These are phyloP conservation scores for Cordyceps cicadae DNA, from an alignment of 2,329 filamentous ascomycete species.

Conservation along the genomic window DNA sequence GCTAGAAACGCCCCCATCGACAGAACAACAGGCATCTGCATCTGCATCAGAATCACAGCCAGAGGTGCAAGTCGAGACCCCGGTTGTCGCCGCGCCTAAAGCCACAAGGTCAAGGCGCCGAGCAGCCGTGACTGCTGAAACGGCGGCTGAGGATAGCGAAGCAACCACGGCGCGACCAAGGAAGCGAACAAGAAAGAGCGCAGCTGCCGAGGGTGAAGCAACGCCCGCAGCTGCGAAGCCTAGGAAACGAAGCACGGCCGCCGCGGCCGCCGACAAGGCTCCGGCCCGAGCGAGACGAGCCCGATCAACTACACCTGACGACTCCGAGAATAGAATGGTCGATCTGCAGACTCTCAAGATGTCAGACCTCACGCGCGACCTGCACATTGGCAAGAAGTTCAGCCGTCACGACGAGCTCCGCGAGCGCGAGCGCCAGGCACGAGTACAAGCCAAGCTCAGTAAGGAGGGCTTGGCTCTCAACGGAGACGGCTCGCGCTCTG, in stretches of 20 bases:
- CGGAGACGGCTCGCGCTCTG: slow-evolving; percentile 17
- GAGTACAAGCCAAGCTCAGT: slow-evolving; percentile 23
- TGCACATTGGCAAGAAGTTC: slow-evolving; percentile 66
- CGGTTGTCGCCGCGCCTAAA: background rate
- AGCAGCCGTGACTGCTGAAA: background rate
- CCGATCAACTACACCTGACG: slow-evolving; percentile 51
- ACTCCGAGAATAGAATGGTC: slow-evolving; percentile 54
- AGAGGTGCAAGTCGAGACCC: background rate
- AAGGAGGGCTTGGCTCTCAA: slow-evolving; percentile 20
- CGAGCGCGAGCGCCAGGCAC: slow-evolving; percentile 50
- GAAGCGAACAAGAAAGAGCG: slow-evolving; percentile 9
- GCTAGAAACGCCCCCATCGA: slow-evolving; percentile 1
- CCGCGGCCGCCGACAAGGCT: slow-evolving; percentile 13
- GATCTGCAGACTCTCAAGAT: slow-evolving; percentile 62
- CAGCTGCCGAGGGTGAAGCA: background rate
- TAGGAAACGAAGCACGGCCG: slow-evolving; percentile 1
- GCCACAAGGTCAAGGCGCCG: background rate
- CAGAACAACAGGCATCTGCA: background rate
- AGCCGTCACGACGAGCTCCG: slow-evolving; percentile 65
- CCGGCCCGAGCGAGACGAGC: slow-evolving; percentile 25
- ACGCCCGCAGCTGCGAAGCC: background rate
- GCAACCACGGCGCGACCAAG: background rate
- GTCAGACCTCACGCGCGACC: slow-evolving; percentile 61
- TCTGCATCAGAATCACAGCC: background rate
- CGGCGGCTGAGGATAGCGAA: background rate